Percentiles rank a stretch among this genome's conserved stretches.
Conservation (phyloP, 805 yeast genomes). For the Kurtzmaniella fragi region DNA sequence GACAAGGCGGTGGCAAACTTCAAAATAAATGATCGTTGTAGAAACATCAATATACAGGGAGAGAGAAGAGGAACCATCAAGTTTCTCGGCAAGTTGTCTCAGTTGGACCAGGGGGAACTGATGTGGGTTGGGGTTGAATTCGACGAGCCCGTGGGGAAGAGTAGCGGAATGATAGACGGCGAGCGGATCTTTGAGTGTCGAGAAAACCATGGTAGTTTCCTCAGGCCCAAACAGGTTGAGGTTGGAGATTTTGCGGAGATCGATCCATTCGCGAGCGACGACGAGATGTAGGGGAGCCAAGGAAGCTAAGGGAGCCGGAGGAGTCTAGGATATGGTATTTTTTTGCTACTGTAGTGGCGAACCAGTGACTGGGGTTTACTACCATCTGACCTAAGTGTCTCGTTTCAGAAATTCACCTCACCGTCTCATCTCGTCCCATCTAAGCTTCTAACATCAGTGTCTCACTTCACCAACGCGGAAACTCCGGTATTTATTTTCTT, state of each 20-base stretch:
- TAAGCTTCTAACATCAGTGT: no score
- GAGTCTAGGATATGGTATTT: neutral
- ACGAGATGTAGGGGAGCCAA: constrained; percentile 27
- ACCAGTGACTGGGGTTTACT: no score
- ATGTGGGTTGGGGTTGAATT: constrained; percentile 83
- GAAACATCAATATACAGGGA: constrained; percentile 38
- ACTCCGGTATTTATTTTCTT: no score
- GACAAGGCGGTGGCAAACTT: constrained; percentile 24
- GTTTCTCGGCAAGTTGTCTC: constrained; percentile 64
- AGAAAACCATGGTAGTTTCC: constrained; percentile 68
- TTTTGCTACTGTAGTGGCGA: no score
- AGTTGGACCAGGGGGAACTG: constrained; percentile 44
- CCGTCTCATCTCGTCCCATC: no score
- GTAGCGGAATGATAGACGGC: constrained; percentile 72
- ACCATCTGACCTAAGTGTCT: no score
- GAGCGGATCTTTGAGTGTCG: constrained; percentile 52
- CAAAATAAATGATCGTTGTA: constrained; percentile 50
- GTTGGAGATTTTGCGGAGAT: constrained; percentile 62
- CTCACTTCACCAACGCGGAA: no score
- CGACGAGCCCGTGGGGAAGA: constrained; percentile 83
- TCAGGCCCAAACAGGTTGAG: constrained; percentile 63
- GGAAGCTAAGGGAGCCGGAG: neutral
- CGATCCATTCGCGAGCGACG: constrained; percentile 41
- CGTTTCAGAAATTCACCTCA: no score
- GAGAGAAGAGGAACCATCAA: constrained; percentile 67